Evolutionary conservation across 306 rosid genomes (phyloP).

Genomic region (Casuarina equisetifolia): DNA sequence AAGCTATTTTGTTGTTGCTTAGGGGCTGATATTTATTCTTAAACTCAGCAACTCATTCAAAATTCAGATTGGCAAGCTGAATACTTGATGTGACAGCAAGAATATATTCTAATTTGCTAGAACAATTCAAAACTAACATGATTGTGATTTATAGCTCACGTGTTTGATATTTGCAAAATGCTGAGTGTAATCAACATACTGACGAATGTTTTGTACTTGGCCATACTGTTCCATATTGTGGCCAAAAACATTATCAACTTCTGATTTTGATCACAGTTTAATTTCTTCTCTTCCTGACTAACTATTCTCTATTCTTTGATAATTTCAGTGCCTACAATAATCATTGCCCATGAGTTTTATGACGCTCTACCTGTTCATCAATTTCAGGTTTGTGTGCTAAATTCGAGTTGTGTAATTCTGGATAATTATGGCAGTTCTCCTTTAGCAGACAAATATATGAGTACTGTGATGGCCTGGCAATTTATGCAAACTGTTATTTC

Average conservation of each 20-base stretch:
- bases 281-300: constrained; percentile 23
- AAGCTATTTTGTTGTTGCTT: not conserved
- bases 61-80: not conserved
- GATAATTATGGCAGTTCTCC: not conserved
- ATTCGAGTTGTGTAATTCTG: constrained; percentile 2
- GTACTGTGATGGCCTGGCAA: constrained; percentile 6
- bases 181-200: not conserved
- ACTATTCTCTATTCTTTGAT: constrained; percentile 11
- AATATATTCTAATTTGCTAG: not conserved
- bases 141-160: not conserved
- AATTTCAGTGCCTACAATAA: constrained; percentile 74
- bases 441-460: not conserved
- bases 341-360: constrained; percentile 88
- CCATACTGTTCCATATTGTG: not conserved
- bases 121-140: constrained; percentile 1
- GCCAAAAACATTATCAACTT: constrained; percentile 9
- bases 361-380: constrained; percentile 97
- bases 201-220: not conserved
- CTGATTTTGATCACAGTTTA: constrained; percentile 9
- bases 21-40: not conserved
- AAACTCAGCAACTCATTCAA: not conserved
- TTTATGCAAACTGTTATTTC: constrained; percentile 12
- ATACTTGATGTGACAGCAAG: not conserved
- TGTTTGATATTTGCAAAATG: not conserved
- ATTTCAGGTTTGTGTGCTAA: constrained; percentile 66